These are phyloP conservation scores for Hymenochaete sp. DNA, from an alignment of 1,284 basidiomycete genomes.

Conservation along the genomic window DNA sequence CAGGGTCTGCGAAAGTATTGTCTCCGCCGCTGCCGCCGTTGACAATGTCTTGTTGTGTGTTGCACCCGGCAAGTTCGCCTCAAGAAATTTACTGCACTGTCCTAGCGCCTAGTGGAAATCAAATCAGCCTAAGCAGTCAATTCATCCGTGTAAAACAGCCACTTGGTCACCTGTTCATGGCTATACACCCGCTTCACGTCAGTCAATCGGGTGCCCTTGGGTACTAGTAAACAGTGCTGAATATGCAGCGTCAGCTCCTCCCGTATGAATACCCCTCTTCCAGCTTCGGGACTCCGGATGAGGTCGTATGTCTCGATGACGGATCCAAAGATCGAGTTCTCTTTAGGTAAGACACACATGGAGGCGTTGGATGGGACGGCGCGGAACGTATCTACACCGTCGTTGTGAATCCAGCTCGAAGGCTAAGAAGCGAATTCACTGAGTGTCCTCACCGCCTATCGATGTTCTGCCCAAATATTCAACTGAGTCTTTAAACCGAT, in stretches of 20 bases:
- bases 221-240: constrained; percentile 60
- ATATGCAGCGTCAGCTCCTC: constrained; percentile 52
- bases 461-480: constrained; percentile 43
- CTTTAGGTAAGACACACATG: constrained; percentile 61
- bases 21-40: constrained; percentile 59
- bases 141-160: neutral
- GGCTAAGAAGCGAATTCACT: neutral
- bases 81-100: constrained; percentile 59
- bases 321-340: constrained; percentile 66
- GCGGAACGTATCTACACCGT: constrained; percentile 44
- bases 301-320: constrained; percentile 67
- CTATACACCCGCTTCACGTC: constrained; percentile 53
- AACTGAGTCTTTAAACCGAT: constrained; percentile 44
- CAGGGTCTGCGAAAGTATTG: constrained; percentile 30
- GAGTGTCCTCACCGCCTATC: constrained; percentile 40
- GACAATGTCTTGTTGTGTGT: constrained; percentile 48
- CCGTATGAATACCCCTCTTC: constrained; percentile 39
- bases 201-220: constrained; percentile 41
- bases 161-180: constrained; percentile 58
- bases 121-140: constrained; percentile 10
- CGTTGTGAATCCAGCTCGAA: neutral
- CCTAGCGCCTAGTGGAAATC: constrained; percentile 51
- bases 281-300: constrained; percentile 37
- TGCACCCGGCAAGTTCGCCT: constrained; percentile 42
- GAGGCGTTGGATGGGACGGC: constrained; percentile 34